Conservation (phyloP, 2,329 filamentous ascomycete species). For the Trichoderma breve region DNA sequence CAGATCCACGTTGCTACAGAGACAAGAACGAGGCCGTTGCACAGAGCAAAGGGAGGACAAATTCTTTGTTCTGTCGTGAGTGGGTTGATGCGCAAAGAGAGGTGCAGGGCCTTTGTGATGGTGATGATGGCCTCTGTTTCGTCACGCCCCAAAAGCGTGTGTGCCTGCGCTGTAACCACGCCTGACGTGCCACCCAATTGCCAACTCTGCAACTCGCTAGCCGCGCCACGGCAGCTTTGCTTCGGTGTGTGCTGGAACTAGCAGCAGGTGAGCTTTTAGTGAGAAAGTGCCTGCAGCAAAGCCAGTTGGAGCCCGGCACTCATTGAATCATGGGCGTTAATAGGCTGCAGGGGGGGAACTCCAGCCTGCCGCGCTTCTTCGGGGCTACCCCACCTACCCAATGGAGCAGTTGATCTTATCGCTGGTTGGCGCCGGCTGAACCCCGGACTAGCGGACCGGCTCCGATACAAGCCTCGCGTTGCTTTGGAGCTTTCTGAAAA, state of each 20-base stretch:
- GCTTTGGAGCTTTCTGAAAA: neutral
- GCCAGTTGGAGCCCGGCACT: neutral
- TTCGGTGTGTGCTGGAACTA: constrained; percentile 9
- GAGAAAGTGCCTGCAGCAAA: constrained; percentile 14
- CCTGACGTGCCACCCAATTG: neutral
- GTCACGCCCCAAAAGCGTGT: neutral
- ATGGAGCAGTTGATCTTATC: constrained; percentile 15
- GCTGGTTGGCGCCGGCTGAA: constrained; percentile 16
- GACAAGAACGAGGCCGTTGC: neutral
- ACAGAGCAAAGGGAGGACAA: neutral
- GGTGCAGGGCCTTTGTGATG: neutral
- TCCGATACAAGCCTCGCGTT: neutral
- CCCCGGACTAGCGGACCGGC: constrained; percentile 15
- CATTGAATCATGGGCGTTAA: neutral
- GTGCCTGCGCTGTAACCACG: neutral
- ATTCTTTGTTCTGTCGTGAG: neutral
- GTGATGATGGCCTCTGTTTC: neutral
- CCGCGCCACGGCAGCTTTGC: neutral
- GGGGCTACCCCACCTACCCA: constrained; percentile 17
- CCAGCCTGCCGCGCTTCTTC: neutral
- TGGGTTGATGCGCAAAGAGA: neutral
- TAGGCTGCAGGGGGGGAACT: constrained; percentile 6
- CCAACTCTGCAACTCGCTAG: neutral
- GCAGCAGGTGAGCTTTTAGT: constrained; percentile 5
- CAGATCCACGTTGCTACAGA: constrained; percentile 15